A percentile compares a stretch with the other conserved stretches of the same genome.
Evolutionary conservation across 2,329 filamentous ascomycete genomes (phyloP).

Genomic region (Exophiala spinifera): DNA sequence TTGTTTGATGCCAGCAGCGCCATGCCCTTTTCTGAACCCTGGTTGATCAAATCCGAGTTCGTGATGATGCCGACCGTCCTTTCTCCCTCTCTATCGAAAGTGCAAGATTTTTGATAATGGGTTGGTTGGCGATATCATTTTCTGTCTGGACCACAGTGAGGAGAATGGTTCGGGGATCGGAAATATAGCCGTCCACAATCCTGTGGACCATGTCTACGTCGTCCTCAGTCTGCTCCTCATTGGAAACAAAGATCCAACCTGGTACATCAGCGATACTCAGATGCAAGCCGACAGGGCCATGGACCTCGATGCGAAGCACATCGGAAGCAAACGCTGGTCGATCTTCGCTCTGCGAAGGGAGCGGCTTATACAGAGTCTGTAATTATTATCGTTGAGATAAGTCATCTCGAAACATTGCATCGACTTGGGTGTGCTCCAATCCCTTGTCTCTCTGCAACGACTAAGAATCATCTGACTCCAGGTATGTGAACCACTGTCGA

Average conservation of each 20-base stretch:
- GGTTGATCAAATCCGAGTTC: neutral
- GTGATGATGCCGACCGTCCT: neutral
- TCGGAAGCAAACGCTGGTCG: conserved; percentile 35
- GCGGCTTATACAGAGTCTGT: conserved; percentile 15
- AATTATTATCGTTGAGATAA: conserved; percentile 24
- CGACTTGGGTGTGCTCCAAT: conserved; percentile 19
- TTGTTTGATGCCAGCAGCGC: conserved; percentile 30
- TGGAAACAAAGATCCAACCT: conserved; percentile 51
- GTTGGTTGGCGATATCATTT: neutral
- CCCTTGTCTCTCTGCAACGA: no score
- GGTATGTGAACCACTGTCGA: no score
- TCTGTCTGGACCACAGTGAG: conserved; percentile 40
- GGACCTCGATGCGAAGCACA: conserved; percentile 29
- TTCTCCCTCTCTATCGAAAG: neutral
- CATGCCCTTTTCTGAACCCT: conserved; percentile 28
- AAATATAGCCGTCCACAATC: conserved; percentile 45
- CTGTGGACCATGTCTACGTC: conserved; percentile 48
- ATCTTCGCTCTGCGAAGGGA: conserved; percentile 13
- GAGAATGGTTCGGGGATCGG: conserved; percentile 44
- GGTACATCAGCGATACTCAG: conserved; percentile 57
- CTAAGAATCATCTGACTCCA: no score
- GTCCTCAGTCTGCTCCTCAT: conserved; percentile 39
- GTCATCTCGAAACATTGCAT: conserved; percentile 23
- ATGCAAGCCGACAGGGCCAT: conserved; percentile 37
- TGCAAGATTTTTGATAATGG: neutral